Conservation (phyloP, 352 stramenopile genomes). For the Pythium sukuiense region DNA sequence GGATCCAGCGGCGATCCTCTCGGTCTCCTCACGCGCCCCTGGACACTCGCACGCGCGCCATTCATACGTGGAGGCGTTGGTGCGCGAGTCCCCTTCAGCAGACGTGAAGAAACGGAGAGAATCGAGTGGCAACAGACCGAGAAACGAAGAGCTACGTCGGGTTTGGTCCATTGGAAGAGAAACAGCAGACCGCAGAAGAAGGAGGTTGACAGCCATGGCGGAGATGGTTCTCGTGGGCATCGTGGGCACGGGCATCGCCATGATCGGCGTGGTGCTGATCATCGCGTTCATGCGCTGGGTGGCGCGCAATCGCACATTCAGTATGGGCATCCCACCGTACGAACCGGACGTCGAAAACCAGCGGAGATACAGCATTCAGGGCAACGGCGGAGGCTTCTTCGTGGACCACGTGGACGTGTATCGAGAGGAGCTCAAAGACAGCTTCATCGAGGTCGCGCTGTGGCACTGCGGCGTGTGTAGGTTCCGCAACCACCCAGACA, state of each 20-base stretch:
- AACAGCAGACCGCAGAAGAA: neutral
- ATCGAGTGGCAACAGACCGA: neutral
- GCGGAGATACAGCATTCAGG: slow-evolving; percentile 17
- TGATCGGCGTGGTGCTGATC: slow-evolving; percentile 28
- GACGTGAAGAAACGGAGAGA: neutral
- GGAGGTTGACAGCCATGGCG: slow-evolving; percentile 26
- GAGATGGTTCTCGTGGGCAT: slow-evolving; percentile 27
- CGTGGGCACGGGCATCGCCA: slow-evolving; percentile 26
- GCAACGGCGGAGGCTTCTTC: slow-evolving; percentile 33
- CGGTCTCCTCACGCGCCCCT: neutral
- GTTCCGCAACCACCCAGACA: slow-evolving; percentile 87
- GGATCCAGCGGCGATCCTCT: neutral
- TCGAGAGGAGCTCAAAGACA: slow-evolving; percentile 82
- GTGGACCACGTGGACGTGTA: slow-evolving; percentile 66
- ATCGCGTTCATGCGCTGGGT: slow-evolving; percentile 30
- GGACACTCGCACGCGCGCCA: neutral
- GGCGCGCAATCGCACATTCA: slow-evolving; percentile 20
- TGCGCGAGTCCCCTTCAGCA: neutral
- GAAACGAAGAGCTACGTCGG: neutral
- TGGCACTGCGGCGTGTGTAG: slow-evolving; percentile 88
- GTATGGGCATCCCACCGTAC: slow-evolving; percentile 29
- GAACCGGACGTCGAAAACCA: slow-evolving; percentile 29
- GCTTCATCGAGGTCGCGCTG: slow-evolving; percentile 69
- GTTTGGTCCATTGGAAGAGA: no score
- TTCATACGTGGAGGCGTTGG: neutral